Evolutionary conservation across 805 yeast genomes (phyloP).

Genomic region (Myxozyma kluyveri): DNA sequence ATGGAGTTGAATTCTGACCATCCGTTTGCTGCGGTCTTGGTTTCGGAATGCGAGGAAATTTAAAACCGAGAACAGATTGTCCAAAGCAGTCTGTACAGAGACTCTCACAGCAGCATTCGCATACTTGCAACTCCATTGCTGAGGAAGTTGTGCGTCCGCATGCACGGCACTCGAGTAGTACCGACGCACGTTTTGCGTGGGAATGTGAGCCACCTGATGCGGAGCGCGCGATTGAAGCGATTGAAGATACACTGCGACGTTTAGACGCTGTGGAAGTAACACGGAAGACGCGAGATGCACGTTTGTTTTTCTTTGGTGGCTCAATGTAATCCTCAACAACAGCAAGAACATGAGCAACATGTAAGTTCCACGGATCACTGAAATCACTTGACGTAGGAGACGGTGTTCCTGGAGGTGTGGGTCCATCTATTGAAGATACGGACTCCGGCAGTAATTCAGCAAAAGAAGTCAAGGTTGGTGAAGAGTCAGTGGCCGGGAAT

Average conservation of each 20-base stretch:
- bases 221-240: not conserved
- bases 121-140: not conserved
- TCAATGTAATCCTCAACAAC: slow-evolving; percentile 18
- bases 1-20: not conserved
- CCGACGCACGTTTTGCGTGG: not conserved
- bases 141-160: not conserved
- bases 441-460: slow-evolving; percentile 14
- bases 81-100: slow-evolving; percentile 20
- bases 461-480: slow-evolving; percentile 10
- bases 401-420: not conserved
- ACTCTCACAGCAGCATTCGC: slow-evolving; percentile 9
- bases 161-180: not conserved
- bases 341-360: slow-evolving; percentile 7
- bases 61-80: slow-evolving; percentile 11
- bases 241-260: not conserved
- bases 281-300: not conserved
- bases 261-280: not conserved
- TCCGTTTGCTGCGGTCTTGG: slow-evolving; percentile 8
- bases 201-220: not conserved
- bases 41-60: slow-evolving; percentile 11
- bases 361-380: not conserved
- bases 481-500: not conserved
- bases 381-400: not conserved
- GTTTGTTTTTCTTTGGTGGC: slow-evolving; percentile 1
- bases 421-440: not conserved